Evolutionary conservation across 495 filamentous ascomycete species (phyloP), one percentile per base, ranked within the genome.

Genomic region (Bathelium albidoporum): DNA sequence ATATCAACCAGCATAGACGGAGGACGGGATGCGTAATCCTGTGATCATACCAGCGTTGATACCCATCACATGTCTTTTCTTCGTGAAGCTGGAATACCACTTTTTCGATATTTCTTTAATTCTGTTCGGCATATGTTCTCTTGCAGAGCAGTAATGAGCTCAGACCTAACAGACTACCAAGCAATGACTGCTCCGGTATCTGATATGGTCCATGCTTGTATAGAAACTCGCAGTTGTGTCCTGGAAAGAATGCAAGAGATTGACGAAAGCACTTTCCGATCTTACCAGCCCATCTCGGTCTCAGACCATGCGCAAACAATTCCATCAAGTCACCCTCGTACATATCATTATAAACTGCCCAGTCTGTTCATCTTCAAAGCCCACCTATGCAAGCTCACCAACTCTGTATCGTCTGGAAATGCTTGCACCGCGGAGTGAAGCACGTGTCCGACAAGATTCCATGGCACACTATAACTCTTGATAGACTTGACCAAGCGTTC

Each of bases 31-130:
- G 49, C 29, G 49, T 55, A 55, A 55, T 55, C 24, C 49, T 55
- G 49, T 55, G 29, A 55, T 55, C 49, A 24, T 55, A 28, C 20
- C 9, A 55, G 49, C 49, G 49, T 55, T 55, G 49, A 55, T 55
- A 55, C 49, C 49, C 49, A 29, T 29, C 22, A 29, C 49, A 28
- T 55, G 44, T 22, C 44, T 28, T 29, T 26, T 3, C 16, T 26
- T 55, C 16, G 20, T 39, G 7, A 9, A 55, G 24, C 20, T 55
- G 12, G 16, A 55, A 55, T 26, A 12, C 26, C n/a, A 29, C 10
- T 20, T 49, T 12, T 20, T 20, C 44, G n/a, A 12, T 20, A 20
- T 49, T 5, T 49, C n/a, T 7, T 5, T 41, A 7, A 7, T 41
- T 41, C 16, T 41, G 7, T n/a, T n/a, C n/a, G n/a, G n/a, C n/a